Percentiles rank a stretch among this genome's conserved stretches.
phyloP scores from a whole-genome alignment of 306 rosid genomes.

The Ammopiptanthus mongolicus region DNA sequence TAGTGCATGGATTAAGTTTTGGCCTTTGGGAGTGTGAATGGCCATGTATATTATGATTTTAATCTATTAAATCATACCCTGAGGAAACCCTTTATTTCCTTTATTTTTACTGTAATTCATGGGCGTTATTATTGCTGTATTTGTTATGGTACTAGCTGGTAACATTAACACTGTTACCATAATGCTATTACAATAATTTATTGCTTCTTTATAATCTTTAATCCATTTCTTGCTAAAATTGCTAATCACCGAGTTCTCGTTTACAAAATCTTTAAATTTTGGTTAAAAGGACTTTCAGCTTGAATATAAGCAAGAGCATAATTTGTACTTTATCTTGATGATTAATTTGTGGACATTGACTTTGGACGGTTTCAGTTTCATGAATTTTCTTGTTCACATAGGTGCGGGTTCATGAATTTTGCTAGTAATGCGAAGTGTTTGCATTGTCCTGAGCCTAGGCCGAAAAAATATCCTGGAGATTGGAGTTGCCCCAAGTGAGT shows the following conservation, averaged over 20 bases:
- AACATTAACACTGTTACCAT: neutral
- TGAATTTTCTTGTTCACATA: conserved; percentile 24
- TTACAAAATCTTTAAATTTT: neutral
- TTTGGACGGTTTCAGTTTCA: neutral
- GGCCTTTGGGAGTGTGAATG: neutral
- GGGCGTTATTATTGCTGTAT: neutral
- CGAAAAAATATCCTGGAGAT: conserved; percentile 50
- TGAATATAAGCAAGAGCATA: neutral
- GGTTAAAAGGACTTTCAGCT: neutral
- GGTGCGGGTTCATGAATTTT: conserved; percentile 76
- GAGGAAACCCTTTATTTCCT: neutral
- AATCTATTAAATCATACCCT: neutral
- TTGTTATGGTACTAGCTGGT: neutral
- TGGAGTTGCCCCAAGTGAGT: conserved; percentile 80
- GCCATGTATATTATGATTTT: neutral
- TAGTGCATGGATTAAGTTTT: neutral
- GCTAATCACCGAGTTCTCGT: neutral
- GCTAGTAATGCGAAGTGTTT: conserved; percentile 57
- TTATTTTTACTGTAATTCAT: neutral
- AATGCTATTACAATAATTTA: neutral
- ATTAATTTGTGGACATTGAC: neutral
- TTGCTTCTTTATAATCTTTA: neutral
- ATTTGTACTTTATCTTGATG: neutral
- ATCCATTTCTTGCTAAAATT: conserved; percentile 2
- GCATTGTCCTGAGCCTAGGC: conserved; percentile 56